phyloP scores from a whole-genome alignment of 768 basidiomycete genomes.

The Podaxis carcinomalis region DNA sequence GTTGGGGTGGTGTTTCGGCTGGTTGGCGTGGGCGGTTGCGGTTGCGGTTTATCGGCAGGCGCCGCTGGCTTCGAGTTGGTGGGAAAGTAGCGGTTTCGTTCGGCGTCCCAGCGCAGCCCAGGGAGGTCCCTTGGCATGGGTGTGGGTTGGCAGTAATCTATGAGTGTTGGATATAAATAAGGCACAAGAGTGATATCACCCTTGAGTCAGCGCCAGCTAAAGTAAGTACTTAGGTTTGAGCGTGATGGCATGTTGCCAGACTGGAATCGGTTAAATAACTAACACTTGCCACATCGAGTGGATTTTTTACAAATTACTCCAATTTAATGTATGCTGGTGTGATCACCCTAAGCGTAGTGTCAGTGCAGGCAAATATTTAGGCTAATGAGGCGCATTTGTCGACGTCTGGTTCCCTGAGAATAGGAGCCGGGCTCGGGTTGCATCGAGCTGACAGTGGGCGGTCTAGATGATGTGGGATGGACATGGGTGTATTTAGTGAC shows the following conservation, averaged over 20 bases:
- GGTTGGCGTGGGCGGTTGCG: constrained; percentile 2
- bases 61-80: constrained; percentile 32
- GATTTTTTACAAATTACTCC: no score
- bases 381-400: no score
- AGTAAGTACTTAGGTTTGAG: no score
- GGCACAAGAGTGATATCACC: background rate
- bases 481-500: background rate
- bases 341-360: no score
- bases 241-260: no score
- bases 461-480: background rate
- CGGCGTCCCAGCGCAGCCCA: constrained; percentile 53
- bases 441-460: background rate
- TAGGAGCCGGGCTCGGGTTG: background rate
- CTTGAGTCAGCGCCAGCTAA: no score
- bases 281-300: no score
- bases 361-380: no score
- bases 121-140: constrained; percentile 36
- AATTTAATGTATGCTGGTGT: no score
- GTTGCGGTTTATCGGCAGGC: constrained; percentile 11
- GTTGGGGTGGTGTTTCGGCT: background rate
- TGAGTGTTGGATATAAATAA: background rate
- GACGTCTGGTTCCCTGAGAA: no score
- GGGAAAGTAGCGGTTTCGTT: constrained; percentile 54
- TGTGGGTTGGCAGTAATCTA: background rate
- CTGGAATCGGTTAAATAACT: no score